Percentiles rank a stretch among this genome's conserved stretches.
Conservation (phyloP, 108 stramenopile species). For the Epithemia pelagica region DNA sequence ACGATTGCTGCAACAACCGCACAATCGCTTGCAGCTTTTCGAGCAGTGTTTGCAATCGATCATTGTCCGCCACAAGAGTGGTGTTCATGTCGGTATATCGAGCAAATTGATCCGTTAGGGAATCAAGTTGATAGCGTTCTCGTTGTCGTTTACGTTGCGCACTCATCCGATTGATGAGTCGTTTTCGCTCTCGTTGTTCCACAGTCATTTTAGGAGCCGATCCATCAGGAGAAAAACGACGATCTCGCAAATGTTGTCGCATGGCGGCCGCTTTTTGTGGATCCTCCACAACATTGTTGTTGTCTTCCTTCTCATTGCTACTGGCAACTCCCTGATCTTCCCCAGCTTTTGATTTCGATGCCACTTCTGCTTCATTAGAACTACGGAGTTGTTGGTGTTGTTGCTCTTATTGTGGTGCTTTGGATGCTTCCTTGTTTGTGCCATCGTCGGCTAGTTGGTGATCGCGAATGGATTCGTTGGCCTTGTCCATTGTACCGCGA, state of each 20-base stretch:
- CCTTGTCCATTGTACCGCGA: too few relatives aligned
- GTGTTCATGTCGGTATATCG: background rate
- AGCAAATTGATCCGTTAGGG: background rate
- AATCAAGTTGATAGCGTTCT: background rate
- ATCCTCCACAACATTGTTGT: too few relatives aligned
- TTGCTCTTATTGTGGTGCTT: too few relatives aligned
- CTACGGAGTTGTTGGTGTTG: too few relatives aligned
- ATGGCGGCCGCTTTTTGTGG: background rate
- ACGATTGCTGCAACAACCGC: background rate
- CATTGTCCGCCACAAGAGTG: background rate
- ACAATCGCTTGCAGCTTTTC: background rate
- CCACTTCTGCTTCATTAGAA: too few relatives aligned
- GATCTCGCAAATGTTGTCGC: background rate
- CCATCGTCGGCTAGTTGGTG: too few relatives aligned
- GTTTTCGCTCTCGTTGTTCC: background rate
- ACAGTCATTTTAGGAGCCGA: background rate
- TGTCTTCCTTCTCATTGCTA: too few relatives aligned
- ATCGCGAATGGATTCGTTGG: too few relatives aligned
- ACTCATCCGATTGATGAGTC: background rate
- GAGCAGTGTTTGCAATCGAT: background rate
- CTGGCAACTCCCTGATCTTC: too few relatives aligned
- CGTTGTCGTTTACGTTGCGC: background rate
- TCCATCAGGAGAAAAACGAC: background rate
- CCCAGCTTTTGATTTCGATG: too few relatives aligned
- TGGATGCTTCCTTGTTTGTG: too few relatives aligned